Evolutionary conservation across 495 filamentous ascomycete species (phyloP), one percentile per base, ranked within the genome.

Genomic region (Aspergillus ostianus): DNA sequence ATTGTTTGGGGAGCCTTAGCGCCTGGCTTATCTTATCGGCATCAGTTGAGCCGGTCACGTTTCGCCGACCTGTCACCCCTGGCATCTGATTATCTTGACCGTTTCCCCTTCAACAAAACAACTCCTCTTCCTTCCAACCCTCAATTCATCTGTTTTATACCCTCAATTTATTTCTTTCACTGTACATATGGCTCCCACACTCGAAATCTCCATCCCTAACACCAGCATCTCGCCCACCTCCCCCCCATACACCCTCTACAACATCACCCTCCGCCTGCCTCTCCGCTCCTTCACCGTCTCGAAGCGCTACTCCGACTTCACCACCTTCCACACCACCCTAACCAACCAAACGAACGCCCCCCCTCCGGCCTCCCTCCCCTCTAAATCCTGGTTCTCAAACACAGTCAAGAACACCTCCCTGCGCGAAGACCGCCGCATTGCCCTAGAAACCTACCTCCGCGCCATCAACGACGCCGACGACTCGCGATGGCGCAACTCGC

Each of bases 221-320:
- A 88, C 90, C 10, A 87, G 84, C 58, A 76, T 88, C 53, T 80
- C 83, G 15, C 76, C 79, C 48, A 79, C 77, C 32, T 73, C 80
- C 27, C 94, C 93, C 65, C 86, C 91, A 1, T 91, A 89, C 80
- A 98, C 94, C 1, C 76, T 90, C 74, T 98, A 98, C 82, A 91
- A 94, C 79, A 92, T 98, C 72, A 87, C 86, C 36, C 81, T 97
- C 64, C 88, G 90, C 59, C 86, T 93, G 4, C 92, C 94, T 9
- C 85, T 98, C 54, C 89, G 91, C 59, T 91, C 90, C 55, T 91
- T 91, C 70, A 89, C 87, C 67, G 81, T 97, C 60, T 85, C 88
- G 61, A 97, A 97, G 75, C 92, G 94, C 66, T 98, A 97, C 83
- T 93, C 88, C 56, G 95, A 98, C 71, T 98, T 98, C 76, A 76